Base-by-base conservation (phyloP, 1,284 basidiomycete species). In the Ustilago cynodontis region DNA sequence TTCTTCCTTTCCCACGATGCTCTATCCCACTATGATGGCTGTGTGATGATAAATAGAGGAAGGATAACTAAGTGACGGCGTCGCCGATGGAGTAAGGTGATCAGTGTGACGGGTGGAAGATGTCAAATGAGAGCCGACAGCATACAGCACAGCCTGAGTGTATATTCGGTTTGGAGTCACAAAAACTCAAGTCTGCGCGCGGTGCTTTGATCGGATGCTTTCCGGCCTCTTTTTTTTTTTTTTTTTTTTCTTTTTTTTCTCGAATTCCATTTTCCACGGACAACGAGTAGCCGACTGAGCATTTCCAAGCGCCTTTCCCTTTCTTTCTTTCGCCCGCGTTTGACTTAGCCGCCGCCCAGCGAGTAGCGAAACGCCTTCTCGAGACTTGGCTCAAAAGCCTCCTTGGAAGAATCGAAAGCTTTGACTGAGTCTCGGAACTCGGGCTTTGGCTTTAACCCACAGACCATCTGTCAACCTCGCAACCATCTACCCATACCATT, bases 201-300 rank as follows among this genome's bases (percentile, higher is more conserved):
- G 69, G 69, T 41, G 59, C 65, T 64, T 73, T 73, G 57, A 60
- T 64, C 71, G 71, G 71, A 59, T 28, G 24, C 54, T 53, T 49
- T 54, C 59, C 71, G 57, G 71, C 55, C 39, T 53, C 28, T 56
- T 66, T 50, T 37, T 9, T 16, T 37, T 37, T 33, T 11, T 33
- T 5, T 54, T 20, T 3, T n/a, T 26, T 13, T 33, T 53, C 20
- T 51, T 66, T 41, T 37, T 9, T 13, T 37, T 14, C n/a, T n/a
- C n/a, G n/a, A n/a, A n/a, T n/a, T 16, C 8, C 7, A 10, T 11
- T 11, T 11, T 37, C 35, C 35, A 37, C 35, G 35, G 35, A 37
- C 35, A 37, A 37, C 35, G 35, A 37, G 3, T 37, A 2, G 26
- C 18, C 51, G 29, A 18, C 51, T 53, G 28, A 53, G 51, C 51